phyloP scores from a whole-genome alignment of 192 early-diverging fungal genomes.

The Ramicandelaber brevisporus region DNA sequence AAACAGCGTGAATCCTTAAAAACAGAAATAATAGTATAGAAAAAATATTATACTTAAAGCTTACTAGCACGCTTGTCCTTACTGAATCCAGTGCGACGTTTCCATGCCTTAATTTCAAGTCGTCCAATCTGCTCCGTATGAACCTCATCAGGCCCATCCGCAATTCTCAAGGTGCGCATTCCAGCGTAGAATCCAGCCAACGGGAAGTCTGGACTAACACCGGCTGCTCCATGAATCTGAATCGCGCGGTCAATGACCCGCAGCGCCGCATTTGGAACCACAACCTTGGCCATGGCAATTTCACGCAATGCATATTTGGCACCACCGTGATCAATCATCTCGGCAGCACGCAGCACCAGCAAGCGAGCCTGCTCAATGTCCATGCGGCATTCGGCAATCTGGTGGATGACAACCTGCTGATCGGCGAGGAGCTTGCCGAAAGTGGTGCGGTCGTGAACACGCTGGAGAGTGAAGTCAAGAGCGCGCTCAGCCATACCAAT shows the following conservation, averaged over 20 bases:
- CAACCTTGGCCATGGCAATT: slow-evolving; percentile 93
- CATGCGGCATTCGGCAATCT: slow-evolving; percentile 68
- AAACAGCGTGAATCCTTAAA: background rate
- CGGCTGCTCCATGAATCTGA: slow-evolving; percentile 81
- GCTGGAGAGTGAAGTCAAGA: slow-evolving; percentile 56
- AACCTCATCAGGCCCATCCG: slow-evolving; percentile 87
- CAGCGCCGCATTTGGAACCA: slow-evolving; percentile 55
- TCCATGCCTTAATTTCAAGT: slow-evolving; percentile 31
- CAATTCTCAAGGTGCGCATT: slow-evolving; percentile 63
- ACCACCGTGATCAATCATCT: slow-evolving; percentile 64
- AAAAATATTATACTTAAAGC: background rate
- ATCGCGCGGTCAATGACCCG: slow-evolving; percentile 73
- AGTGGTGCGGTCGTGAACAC: slow-evolving; percentile 59
- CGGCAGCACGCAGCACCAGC: slow-evolving; percentile 79
- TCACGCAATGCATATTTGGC: slow-evolving; percentile 77
- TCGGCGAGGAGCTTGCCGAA: slow-evolving; percentile 69
- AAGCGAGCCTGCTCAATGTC: slow-evolving; percentile 79
- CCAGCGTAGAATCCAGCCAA: slow-evolving; percentile 60
- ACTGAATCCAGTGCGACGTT: slow-evolving; percentile 2
- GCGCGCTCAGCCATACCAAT: slow-evolving; percentile 86
- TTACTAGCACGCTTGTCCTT: background rate
- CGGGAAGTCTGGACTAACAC: slow-evolving; percentile 63
- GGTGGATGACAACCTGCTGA: slow-evolving; percentile 57
- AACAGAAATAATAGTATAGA: background rate
- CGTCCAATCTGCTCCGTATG: slow-evolving; percentile 65